Evolutionary conservation across 2,329 filamentous ascomycete genomes (phyloP).

Genomic region (Xylariaceae sp.): DNA sequence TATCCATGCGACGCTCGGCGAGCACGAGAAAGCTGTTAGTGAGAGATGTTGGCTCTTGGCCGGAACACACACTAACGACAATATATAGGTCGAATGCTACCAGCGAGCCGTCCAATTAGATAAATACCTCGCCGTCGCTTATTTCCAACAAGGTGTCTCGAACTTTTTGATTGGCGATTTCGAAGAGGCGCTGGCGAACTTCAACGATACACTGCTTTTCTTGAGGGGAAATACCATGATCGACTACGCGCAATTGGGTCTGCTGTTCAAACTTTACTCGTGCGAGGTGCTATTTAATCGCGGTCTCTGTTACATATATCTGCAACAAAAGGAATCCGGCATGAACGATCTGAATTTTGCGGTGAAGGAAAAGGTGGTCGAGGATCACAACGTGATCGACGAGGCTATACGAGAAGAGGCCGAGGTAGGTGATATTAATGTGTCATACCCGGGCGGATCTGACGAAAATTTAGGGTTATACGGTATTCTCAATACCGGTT

Average conservation of each 20-base stretch:
- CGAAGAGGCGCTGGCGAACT: conserved; percentile 94
- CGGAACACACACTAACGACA: conserved; percentile 14
- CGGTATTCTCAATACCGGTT: conserved; percentile 96
- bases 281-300: conserved; percentile 98
- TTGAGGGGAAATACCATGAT: conserved; percentile 95
- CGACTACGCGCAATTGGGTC: conserved; percentile 91
- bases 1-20: conserved; percentile 91
- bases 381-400: conserved; percentile 96
- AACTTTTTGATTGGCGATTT: conserved; percentile 97
- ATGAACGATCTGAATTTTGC: conserved; percentile 89
- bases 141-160: conserved; percentile 97
- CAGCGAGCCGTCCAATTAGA: conserved; percentile 87
- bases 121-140: conserved; percentile 93
- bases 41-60: neutral
- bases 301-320: conserved; percentile 93
- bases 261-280: conserved; percentile 94
- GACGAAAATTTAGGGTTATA: conserved; percentile 69
- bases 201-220: conserved; percentile 95
- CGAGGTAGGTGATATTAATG: conserved; percentile 56
- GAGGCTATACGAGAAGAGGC: conserved; percentile 92
- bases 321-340: conserved; percentile 85
- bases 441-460: conserved; percentile 21
- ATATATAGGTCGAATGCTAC: conserved; percentile 79
- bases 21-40: conserved; percentile 91
- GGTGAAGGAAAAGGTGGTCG: conserved; percentile 91